A percentile compares a stretch with the other conserved stretches of the same genome.
Conservation (phyloP, 306 rosid genomes). For the Coriaria nepalensis region DNA sequence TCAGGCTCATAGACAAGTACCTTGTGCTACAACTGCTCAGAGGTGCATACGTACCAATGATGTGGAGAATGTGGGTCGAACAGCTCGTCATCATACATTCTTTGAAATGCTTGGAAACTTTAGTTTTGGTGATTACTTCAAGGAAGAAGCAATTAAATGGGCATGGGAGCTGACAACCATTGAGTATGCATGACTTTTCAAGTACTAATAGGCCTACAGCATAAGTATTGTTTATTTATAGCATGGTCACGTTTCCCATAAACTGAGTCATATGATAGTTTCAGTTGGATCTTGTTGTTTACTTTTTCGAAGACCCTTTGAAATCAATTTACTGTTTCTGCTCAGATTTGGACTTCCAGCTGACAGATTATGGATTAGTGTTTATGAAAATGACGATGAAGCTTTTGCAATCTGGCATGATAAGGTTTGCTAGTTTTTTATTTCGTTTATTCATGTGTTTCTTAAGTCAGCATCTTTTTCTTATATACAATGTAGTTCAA, state of each 20-base stretch:
- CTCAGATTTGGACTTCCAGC: constrained; percentile 68
- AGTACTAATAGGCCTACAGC: not conserved
- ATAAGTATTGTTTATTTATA: not conserved
- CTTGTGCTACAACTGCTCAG: constrained; percentile 76
- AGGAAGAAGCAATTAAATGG: constrained; percentile 81
- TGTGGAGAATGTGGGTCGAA: constrained; percentile 77
- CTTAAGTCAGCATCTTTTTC: no score
- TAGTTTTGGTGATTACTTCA: constrained; percentile 96
- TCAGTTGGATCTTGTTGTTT: not conserved
- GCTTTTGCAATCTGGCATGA: constrained; percentile 65
- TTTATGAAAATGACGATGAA: constrained; percentile 71
- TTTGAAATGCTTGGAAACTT: constrained; percentile 98
- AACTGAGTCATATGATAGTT: not conserved
- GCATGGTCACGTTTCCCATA: constrained; percentile 1
- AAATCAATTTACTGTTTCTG: constrained; percentile 6
- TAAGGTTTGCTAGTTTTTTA: constrained; percentile 34
- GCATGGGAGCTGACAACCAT: constrained; percentile 87
- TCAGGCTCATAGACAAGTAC: constrained; percentile 56
- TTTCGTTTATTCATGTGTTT: no score
- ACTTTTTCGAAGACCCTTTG: not conserved
- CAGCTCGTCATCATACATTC: constrained; percentile 77
- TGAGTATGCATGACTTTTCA: constrained; percentile 38
- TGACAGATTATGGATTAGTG: constrained; percentile 70
- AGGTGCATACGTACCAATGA: constrained; percentile 89
- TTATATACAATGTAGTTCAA: no score